Evolutionary conservation across 768 basidiomycete species (phyloP).

Genomic region (Boletellus sp.): DNA sequence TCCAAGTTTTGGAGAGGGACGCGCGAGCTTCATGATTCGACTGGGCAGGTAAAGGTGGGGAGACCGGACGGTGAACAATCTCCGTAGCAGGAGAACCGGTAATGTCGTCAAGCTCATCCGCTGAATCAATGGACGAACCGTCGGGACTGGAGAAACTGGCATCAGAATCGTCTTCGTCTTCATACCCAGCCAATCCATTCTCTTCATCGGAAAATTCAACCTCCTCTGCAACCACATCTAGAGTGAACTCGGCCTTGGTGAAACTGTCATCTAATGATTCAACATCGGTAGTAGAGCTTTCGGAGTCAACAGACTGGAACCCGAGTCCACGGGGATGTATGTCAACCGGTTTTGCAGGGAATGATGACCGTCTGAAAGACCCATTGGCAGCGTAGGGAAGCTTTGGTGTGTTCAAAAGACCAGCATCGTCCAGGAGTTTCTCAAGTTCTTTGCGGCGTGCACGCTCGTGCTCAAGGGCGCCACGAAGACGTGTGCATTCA

Average conservation of each 20-base stretch:
- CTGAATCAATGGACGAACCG: slow-evolving; percentile 54
- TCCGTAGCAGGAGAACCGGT: slow-evolving; percentile 12
- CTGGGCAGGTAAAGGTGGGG: slow-evolving; percentile 12
- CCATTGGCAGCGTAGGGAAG: slow-evolving; percentile 15
- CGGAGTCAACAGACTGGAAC: slow-evolving; percentile 60
- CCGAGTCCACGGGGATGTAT: slow-evolving; percentile 46
- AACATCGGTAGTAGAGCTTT: slow-evolving; percentile 65
- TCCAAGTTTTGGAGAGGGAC: slow-evolving; percentile 67
- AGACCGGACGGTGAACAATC: background rate
- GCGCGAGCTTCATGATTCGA: slow-evolving; percentile 30
- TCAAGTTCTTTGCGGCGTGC: slow-evolving; percentile 47
- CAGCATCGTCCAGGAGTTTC: slow-evolving; percentile 45
- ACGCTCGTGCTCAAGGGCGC: slow-evolving; percentile 39
- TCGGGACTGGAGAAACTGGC: slow-evolving; percentile 39
- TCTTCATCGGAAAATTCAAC: slow-evolving; percentile 44
- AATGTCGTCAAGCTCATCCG: slow-evolving; percentile 40
- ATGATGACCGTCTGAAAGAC: slow-evolving; percentile 11
- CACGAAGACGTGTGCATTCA: slow-evolving; percentile 26
- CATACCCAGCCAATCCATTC: slow-evolving; percentile 60
- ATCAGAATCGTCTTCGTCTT: slow-evolving; percentile 65
- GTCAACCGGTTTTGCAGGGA: slow-evolving; percentile 23
- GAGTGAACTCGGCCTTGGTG: slow-evolving; percentile 41
- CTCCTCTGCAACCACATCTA: slow-evolving; percentile 54
- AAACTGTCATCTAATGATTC: slow-evolving; percentile 49
- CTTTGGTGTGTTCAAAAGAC: slow-evolving; percentile 45